Percentiles rank a stretch among this genome's conserved stretches.
phyloP scores from a whole-genome alignment of 129 eudicot genomes.

The Chrysanthemum makinoi region DNA sequence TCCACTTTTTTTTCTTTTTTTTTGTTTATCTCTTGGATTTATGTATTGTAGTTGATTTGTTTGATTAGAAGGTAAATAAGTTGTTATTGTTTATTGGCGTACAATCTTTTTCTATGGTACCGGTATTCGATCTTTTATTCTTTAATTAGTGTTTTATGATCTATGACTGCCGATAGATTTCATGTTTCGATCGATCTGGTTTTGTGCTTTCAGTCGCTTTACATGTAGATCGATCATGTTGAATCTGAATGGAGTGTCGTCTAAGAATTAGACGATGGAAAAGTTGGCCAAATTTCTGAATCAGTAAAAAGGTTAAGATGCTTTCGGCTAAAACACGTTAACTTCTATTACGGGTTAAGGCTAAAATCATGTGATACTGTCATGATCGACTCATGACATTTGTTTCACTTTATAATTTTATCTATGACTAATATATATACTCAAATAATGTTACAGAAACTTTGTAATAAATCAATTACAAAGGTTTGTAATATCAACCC shows the following conservation, averaged over 20 bases:
- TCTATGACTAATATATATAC: no score
- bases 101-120: not conserved
- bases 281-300: no score
- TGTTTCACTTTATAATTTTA: no score
- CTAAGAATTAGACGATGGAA: not conserved
- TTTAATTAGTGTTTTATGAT: not conserved
- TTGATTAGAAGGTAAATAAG: constrained; percentile 8
- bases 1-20: not conserved
- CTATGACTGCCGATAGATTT: not conserved
- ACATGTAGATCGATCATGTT: not conserved
- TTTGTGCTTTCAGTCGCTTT: not conserved
- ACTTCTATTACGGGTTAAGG: no score
- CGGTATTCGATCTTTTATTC: not conserved
- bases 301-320: no score
- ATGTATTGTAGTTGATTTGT: constrained; percentile 10
- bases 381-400: no score
- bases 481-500: no score
- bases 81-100: not conserved
- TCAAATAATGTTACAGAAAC: no score
- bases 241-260: not conserved
- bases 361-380: no score
- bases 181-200: not conserved
- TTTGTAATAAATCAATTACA: no score
- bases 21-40: not conserved
- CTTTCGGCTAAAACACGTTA: no score